Evolutionary conservation across 2,329 filamentous ascomycete species (phyloP).

Genomic region (Xylaria sp.): DNA sequence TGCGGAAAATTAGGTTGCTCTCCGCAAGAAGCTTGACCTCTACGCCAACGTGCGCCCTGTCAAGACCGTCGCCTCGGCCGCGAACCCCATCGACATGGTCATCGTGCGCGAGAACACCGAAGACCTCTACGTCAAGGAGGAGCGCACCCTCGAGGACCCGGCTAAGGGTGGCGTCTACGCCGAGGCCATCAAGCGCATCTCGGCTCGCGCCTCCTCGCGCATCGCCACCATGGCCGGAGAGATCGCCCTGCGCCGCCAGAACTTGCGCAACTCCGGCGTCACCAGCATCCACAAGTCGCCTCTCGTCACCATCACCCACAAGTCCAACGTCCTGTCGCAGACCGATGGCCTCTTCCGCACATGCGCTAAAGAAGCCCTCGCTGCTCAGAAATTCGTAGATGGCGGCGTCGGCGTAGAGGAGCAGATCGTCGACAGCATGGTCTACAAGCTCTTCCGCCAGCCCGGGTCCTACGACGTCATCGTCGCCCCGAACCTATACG

Average conservation of each 20-base stretch:
- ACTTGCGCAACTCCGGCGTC: constrained; percentile 67
- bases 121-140: constrained; percentile 97
- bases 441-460: constrained; percentile 99
- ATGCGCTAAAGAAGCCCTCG: constrained; percentile 75
- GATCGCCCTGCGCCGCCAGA: constrained; percentile 86
- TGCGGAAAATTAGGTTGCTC: constrained; percentile 60
- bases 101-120: constrained; percentile 99
- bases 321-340: constrained; percentile 95
- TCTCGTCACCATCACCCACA: constrained; percentile 96
- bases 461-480: constrained; percentile 96
- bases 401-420: constrained; percentile 75
- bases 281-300: constrained; percentile 69
- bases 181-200: constrained; percentile 97
- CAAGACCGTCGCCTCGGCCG: constrained; percentile 74
- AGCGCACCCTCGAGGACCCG: constrained; percentile 77
- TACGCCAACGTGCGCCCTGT: constrained; percentile 98
- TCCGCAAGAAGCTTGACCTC: constrained; percentile 92
- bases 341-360: constrained; percentile 95
- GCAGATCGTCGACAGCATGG: constrained; percentile 99
- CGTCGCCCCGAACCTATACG: constrained; percentile 96
- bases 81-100: constrained; percentile 86
- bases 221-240: constrained; percentile 95
- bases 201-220: constrained; percentile 79
- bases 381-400: constrained; percentile 63
- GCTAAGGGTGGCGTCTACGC: constrained; percentile 79